Conservation (phyloP, 306 rosid genomes). For the Arachis stenosperma region DNA sequence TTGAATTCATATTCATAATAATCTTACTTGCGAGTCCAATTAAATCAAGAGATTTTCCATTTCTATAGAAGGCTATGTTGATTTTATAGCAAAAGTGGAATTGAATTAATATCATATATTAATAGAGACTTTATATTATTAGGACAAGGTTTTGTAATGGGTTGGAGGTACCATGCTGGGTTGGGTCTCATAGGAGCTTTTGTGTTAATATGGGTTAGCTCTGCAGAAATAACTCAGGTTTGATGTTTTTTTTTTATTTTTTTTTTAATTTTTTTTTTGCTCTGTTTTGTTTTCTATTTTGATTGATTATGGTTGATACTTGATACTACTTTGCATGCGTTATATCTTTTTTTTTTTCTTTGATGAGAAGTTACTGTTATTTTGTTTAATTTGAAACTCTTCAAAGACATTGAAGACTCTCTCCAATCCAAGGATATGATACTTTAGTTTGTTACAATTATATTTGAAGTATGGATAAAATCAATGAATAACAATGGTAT, state of each 20-base stretch:
- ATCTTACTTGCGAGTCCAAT: neutral
- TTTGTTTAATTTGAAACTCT: constrained; percentile 11
- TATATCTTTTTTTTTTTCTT: constrained; percentile 8
- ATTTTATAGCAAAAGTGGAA: constrained; percentile 25
- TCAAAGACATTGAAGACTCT: no score
- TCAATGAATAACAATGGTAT: no score
- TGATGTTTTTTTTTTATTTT: neutral
- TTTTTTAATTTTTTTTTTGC: no score
- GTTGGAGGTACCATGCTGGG: constrained; percentile 61
- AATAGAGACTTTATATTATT: neutral
- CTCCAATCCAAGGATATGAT: no score
- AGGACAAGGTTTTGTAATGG: constrained; percentile 46
- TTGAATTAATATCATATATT: constrained; percentile 10
- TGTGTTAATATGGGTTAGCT: constrained; percentile 70
- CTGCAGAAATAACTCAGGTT: constrained; percentile 85
- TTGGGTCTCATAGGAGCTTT: constrained; percentile 62
- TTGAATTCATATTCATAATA: neutral
- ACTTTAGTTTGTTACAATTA: no score
- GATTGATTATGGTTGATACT: neutral
- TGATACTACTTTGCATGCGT: constrained; percentile 2
- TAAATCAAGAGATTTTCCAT: neutral
- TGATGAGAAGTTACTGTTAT: neutral
- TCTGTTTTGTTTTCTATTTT: neutral
- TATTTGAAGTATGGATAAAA: no score
- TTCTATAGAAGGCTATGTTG: constrained; percentile 1